Conservation (phyloP, 768 basidiomycete genomes). For the Mycena sanguinolenta region DNA sequence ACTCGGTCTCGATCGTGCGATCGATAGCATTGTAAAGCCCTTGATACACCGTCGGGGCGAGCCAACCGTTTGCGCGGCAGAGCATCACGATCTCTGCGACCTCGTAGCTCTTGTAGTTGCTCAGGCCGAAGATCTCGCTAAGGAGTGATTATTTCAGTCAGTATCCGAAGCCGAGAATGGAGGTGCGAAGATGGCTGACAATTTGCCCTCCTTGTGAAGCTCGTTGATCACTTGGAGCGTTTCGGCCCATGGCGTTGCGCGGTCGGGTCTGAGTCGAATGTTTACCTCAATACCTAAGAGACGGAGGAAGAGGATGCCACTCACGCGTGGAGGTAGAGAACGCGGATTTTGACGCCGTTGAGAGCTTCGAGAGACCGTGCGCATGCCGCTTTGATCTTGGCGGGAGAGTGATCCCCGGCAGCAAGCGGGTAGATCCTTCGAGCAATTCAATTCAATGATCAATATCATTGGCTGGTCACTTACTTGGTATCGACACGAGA, state of each 20-base stretch:
- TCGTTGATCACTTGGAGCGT: constrained; percentile 55
- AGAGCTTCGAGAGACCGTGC: constrained; percentile 49
- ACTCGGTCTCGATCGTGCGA: constrained; percentile 39
- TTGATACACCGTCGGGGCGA: constrained; percentile 60
- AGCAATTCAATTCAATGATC: not conserved
- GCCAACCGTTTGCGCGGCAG: constrained; percentile 57
- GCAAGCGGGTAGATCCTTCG: constrained; percentile 26
- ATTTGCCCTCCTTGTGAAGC: constrained; percentile 51
- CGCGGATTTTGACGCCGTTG: constrained; percentile 52
- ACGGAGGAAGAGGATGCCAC: not conserved
- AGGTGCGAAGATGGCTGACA: not conserved
- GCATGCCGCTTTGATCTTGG: constrained; percentile 51
- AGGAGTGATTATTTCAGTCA: not conserved
- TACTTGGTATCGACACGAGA: constrained; percentile 63
- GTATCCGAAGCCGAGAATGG: no score
- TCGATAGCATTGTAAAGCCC: constrained; percentile 42
- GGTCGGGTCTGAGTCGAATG: constrained; percentile 47
- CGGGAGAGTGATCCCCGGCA: constrained; percentile 56
- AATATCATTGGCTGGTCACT: not conserved
- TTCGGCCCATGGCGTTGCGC: constrained; percentile 58
- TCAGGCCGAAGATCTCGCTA: constrained; percentile 63
- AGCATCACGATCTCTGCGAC: constrained; percentile 63
- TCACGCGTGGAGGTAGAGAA: constrained; percentile 58
- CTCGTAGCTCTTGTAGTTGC: constrained; percentile 63
- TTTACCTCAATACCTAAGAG: not conserved